Evolutionary conservation across 805 yeast genomes (phyloP), one percentile per base, ranked within the genome.

Genomic region (Tanozyma kutaoensis): DNA sequence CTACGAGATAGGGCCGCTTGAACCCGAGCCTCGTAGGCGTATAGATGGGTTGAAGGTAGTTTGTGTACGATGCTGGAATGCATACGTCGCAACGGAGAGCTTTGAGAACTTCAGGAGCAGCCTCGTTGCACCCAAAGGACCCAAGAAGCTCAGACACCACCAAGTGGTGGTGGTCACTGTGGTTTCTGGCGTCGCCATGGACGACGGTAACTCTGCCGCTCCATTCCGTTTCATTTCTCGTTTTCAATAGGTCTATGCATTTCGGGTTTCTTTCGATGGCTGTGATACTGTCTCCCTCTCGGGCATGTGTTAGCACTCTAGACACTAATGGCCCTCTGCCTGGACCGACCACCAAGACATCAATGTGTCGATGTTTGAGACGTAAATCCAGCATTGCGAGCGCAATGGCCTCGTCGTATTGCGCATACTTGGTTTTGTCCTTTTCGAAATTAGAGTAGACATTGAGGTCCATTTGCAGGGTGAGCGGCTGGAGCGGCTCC

Each of bases 121-220:
- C n/a, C 45, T 86, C 96, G 48, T 86, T 88, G 47, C 93, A 88
- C 4, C 94, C 96, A 53, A 88, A 79, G 11, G 94, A 80, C 5
- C 96, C 96, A 15, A 86, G 49, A 6, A 88, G 54, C 46, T 86
- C 96, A 24, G 93, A 77, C 2, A 88, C 62, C 7, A 85, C 65
- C 12, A 20, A 18, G 22, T 13, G 24, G 2, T 15, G 26, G 24
- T 24, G 24, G 10, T 55, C 53, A 9, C 44, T 34, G 5, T 36
- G 4, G 3, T 40, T 33, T 12, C 91, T 52, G 48, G 74, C 67
- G 48, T 86, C 94, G 3, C 54, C 57, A 23, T 60, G 50, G 3
- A 76, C 44, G 2, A 85, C 46, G 7, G 58, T 44, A 1, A 80
- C 77, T 40, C 12, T 28, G 24, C 52, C 45, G 8, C 50, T 44